Conservation (phyloP, 1,284 basidiomycete genomes). For the Papiliotrema nemorosa region DNA sequence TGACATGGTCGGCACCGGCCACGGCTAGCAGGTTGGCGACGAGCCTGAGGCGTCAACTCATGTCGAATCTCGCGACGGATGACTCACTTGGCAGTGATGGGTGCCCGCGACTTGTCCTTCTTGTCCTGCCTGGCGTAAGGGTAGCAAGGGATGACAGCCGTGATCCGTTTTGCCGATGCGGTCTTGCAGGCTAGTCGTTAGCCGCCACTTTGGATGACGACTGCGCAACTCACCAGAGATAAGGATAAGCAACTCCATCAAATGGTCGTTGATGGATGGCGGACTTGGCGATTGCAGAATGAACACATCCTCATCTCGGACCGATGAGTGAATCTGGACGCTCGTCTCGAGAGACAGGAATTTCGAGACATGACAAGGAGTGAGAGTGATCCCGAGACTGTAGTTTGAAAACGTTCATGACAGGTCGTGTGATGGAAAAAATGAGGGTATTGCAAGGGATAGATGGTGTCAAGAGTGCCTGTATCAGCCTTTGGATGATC, state of each 20-base stretch:
- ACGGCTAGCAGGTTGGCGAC: slow-evolving; percentile 94
- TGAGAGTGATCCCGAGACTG: slow-evolving; percentile 87
- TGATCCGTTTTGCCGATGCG: slow-evolving; percentile 91
- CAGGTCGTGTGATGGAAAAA: slow-evolving; percentile 5
- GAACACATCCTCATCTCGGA: slow-evolving; percentile 96
- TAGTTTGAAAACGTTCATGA: neutral
- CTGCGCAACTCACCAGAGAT: slow-evolving; percentile 45
- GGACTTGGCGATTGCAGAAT: slow-evolving; percentile 70
- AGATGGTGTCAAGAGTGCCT: neutral
- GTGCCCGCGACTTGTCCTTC: slow-evolving; percentile 94
- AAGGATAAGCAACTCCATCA: slow-evolving; percentile 56
- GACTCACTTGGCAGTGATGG: slow-evolving; percentile 85
- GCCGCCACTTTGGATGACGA: neutral
- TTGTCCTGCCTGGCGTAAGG: slow-evolving; percentile 97
- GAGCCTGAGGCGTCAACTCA: slow-evolving; percentile 51
- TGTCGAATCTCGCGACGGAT: neutral
- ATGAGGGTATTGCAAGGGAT: neutral
- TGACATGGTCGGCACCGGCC: slow-evolving; percentile 96
- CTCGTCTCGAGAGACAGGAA: slow-evolving; percentile 95
- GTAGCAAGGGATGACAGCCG: slow-evolving; percentile 96
- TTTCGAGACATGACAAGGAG: slow-evolving; percentile 86
- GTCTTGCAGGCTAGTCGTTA: slow-evolving; percentile 85
- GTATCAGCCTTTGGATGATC: neutral
- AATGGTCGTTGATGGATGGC: slow-evolving; percentile 51
- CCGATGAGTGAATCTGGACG: slow-evolving; percentile 87